Percentiles rank a stretch among this genome's conserved stretches.
Conservation (phyloP, 768 basidiomycete species). For the Cystoderma amianthinum region DNA sequence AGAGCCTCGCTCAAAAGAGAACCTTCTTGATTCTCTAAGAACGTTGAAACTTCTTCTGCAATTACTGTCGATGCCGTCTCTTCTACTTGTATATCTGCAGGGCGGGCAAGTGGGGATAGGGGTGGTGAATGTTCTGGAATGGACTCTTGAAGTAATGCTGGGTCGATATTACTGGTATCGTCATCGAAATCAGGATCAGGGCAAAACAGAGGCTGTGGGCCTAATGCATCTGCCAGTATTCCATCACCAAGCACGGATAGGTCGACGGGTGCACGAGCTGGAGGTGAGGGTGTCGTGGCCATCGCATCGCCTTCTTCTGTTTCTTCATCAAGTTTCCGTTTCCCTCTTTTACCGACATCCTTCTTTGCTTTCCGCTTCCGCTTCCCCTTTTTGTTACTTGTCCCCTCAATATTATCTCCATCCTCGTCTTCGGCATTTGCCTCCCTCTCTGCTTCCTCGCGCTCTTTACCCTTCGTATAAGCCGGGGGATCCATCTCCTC, state of each 20-base stretch:
- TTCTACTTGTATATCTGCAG: constrained; percentile 39
- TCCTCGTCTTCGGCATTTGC: constrained; percentile 31
- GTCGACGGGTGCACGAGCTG: constrained; percentile 38
- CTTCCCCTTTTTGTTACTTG: constrained; percentile 15
- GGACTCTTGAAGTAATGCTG: constrained; percentile 32
- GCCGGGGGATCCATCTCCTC: constrained; percentile 92
- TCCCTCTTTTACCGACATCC: constrained; percentile 22
- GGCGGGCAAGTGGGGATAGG: constrained; percentile 9
- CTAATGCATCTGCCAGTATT: constrained; percentile 53
- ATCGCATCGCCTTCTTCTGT: constrained; percentile 17
- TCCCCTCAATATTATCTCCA: constrained; percentile 18
- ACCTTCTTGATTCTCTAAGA: constrained; percentile 57
- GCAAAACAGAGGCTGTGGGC: constrained; percentile 29
- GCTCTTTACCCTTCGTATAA: constrained; percentile 70
- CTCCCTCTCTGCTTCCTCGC: constrained; percentile 50
- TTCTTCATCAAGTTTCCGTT: constrained; percentile 20
- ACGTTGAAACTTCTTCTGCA: constrained; percentile 62
- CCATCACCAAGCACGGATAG: constrained; percentile 57
- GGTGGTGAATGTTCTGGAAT: constrained; percentile 7
- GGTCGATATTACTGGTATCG: constrained; percentile 45
- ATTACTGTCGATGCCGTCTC: constrained; percentile 56
- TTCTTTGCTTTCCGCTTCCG: constrained; percentile 22
- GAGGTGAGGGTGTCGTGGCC: constrained; percentile 9
- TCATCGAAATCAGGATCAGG: constrained; percentile 39
- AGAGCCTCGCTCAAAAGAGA: constrained; percentile 53